Conservation (phyloP, 2,329 filamentous ascomycete species). For the Cladophialophora exuberans region DNA sequence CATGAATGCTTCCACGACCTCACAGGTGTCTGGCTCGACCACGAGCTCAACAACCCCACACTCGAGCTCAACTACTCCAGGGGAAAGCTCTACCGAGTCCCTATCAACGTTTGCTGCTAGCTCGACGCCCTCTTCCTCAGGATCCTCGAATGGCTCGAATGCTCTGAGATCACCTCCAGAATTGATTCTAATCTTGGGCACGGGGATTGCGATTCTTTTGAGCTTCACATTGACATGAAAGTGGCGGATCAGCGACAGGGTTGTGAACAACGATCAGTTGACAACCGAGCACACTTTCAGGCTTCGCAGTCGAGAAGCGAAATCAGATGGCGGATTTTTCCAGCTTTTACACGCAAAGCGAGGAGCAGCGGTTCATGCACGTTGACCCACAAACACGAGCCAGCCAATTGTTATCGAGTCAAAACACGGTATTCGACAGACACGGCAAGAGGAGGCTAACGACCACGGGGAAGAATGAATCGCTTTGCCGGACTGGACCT, state of each 20-base stretch:
- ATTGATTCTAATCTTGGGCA: slow-evolving; percentile 7
- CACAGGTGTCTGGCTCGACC: slow-evolving; percentile 2
- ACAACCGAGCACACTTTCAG: not conserved
- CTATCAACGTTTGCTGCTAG: not conserved
- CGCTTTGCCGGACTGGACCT: not conserved
- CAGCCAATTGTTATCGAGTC: slow-evolving; percentile 19
- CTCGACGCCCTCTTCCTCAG: slow-evolving; percentile 9
- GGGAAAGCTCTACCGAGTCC: not conserved
- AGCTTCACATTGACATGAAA: slow-evolving; percentile 6
- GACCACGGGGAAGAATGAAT: slow-evolving; percentile 1
- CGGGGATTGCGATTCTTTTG: slow-evolving; percentile 12
- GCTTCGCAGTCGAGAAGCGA: slow-evolving; percentile 22
- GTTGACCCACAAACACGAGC: slow-evolving; percentile 21
- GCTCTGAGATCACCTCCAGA: slow-evolving; percentile 3
- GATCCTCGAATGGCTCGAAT: slow-evolving; percentile 9
- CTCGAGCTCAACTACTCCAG: not conserved
- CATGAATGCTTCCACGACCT: slow-evolving; percentile 4
- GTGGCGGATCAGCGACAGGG: slow-evolving; percentile 3
- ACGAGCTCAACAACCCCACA: not conserved
- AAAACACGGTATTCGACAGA: too few species aligned
- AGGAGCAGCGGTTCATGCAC: slow-evolving; percentile 24
- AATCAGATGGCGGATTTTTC: slow-evolving; percentile 18
- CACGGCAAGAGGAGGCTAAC: slow-evolving; percentile 6
- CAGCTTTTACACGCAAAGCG: slow-evolving; percentile 4
- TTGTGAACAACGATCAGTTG: not conserved